Conservation (phyloP, 768 basidiomycete genomes). For the Rhodotorula kratochvilovae region DNA sequence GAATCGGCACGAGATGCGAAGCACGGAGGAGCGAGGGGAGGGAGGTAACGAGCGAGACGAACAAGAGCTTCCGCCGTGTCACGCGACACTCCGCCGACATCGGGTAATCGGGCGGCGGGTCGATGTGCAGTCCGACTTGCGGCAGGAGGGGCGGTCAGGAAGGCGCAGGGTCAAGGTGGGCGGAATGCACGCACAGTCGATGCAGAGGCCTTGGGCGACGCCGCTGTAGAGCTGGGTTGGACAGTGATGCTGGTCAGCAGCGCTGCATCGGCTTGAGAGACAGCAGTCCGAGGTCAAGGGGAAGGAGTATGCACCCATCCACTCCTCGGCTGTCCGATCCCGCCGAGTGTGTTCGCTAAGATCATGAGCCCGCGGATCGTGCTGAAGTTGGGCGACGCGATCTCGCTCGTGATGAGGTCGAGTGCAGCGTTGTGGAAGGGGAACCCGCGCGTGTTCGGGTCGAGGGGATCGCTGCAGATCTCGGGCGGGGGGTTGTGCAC, state of each 20-base stretch:
- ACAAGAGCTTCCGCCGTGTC: background rate
- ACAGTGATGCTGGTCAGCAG: too few species aligned
- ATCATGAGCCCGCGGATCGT: background rate
- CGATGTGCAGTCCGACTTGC: background rate
- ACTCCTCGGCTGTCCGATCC: background rate
- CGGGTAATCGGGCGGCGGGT: background rate
- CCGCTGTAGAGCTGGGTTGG: background rate
- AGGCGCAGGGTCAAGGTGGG: too few species aligned
- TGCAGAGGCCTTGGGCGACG: background rate
- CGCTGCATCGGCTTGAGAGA: too few species aligned
- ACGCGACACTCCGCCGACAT: background rate
- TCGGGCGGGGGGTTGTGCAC: background rate
- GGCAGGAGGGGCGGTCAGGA: background rate
- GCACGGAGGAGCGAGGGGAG: too few species aligned
- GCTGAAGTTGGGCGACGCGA: background rate
- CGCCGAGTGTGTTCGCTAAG: background rate
- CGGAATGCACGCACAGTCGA: background rate
- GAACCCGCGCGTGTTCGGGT: background rate
- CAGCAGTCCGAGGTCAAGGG: background rate
- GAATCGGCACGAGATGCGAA: too few species aligned
- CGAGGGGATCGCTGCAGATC: background rate
- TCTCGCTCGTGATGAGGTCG: background rate
- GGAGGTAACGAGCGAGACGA: too few species aligned
- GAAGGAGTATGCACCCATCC: background rate
- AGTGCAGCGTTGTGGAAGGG: background rate